phyloP scores from a whole-genome alignment of 371 early-diverging fungal genomes.

The Sanchytrium tribonematis region DNA sequence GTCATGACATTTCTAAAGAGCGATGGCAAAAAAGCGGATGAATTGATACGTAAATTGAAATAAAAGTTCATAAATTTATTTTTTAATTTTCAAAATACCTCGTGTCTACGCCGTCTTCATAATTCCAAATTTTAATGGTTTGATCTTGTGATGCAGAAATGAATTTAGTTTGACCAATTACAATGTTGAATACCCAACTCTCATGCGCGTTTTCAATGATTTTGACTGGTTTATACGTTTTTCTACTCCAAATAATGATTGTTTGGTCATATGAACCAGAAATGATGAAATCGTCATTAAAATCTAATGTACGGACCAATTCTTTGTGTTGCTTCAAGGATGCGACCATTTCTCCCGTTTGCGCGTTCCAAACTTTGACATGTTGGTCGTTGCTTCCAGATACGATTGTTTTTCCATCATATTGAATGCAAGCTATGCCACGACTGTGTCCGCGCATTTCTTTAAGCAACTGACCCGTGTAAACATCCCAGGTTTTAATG shows the following conservation, averaged over 20 bases:
- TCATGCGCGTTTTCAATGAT: too few species aligned
- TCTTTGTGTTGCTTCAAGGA: conserved; percentile 58
- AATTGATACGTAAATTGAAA: too few species aligned
- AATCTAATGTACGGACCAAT: conserved; percentile 66
- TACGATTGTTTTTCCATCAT: conserved; percentile 57
- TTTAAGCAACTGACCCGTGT: conserved; percentile 40
- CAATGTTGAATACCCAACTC: too few species aligned
- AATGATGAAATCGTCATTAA: conserved; percentile 33
- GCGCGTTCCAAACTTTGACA: conserved; percentile 74
- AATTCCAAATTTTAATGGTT: conserved; percentile 80
- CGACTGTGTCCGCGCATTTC: conserved; percentile 66
- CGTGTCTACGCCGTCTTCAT: conserved; percentile 35
- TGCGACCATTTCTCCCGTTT: conserved; percentile 38
- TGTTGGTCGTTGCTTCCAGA: conserved; percentile 79
- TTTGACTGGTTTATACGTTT: too few species aligned
- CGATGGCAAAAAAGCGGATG: conserved; percentile 11
- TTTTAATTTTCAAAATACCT: conserved; percentile 32
- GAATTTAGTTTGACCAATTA: conserved; percentile 54
- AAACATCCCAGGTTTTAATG: conserved; percentile 54
- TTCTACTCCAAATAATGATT: conserved; percentile 72
- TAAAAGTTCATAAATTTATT: too few species aligned
- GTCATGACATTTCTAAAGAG: conserved; percentile 15
- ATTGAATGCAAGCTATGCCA: conserved; percentile 76
- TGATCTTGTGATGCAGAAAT: conserved; percentile 79
- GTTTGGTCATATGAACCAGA: conserved; percentile 71